Conservation (phyloP, 192 early-diverging fungal species). For the Physocladia obscura region DNA sequence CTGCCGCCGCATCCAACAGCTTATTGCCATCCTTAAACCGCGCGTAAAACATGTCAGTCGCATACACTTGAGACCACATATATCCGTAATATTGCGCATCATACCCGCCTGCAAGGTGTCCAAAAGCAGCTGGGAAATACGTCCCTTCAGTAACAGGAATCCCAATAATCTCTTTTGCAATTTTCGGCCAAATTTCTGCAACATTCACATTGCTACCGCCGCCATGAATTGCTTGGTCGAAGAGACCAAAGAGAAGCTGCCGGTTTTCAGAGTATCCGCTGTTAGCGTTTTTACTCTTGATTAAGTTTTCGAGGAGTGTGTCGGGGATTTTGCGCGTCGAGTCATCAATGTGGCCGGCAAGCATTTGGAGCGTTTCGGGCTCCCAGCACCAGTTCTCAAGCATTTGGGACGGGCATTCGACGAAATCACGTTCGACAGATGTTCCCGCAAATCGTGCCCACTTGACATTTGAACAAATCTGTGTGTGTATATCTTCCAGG, state of each 20-base stretch:
- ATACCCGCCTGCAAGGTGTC: conserved; percentile 75
- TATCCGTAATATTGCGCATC: conserved; percentile 78
- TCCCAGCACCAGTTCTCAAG: conserved; percentile 69
- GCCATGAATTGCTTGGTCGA: conserved; percentile 76
- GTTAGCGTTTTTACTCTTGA: conserved; percentile 74
- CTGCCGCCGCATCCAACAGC: conserved; percentile 57
- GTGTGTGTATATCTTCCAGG: not conserved
- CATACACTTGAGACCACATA: conserved; percentile 76
- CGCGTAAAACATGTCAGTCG: conserved; percentile 78
- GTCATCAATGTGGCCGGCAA: conserved; percentile 72
- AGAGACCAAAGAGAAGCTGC: conserved; percentile 65
- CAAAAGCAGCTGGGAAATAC: conserved; percentile 48
- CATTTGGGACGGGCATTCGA: conserved; percentile 90
- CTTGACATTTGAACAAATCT: conserved; percentile 72
- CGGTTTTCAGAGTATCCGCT: conserved; percentile 32
- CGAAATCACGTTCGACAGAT: conserved; percentile 77
- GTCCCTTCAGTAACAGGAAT: conserved; percentile 19
- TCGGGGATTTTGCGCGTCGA: conserved; percentile 66
- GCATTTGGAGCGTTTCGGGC: conserved; percentile 32
- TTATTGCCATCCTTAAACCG: conserved; percentile 62
- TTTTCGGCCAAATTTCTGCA: conserved; percentile 45
- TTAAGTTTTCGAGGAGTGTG: conserved; percentile 65
- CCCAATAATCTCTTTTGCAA: conserved; percentile 42
- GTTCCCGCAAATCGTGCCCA: conserved; percentile 76
- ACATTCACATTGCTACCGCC: conserved; percentile 43